These are phyloP conservation scores for Quercus engelmannii DNA, from an alignment of 306 rosid genomes.

Conservation along the genomic window DNA sequence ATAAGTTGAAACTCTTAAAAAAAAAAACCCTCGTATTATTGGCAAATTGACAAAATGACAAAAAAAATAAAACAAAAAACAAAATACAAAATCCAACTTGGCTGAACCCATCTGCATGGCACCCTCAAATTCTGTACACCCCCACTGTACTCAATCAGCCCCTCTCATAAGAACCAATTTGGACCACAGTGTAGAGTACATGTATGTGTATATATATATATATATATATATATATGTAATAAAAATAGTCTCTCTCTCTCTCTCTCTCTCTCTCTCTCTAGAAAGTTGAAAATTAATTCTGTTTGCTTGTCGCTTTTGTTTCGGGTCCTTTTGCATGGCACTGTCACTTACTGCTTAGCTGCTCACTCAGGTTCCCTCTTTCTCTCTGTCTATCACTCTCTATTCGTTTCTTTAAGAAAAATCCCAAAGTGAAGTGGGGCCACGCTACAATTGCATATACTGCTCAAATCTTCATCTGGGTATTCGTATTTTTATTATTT, in stretches of 20 bases:
- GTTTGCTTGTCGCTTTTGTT: conserved; percentile 20
- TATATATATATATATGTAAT: too few relatives aligned
- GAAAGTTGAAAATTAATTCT: conserved; percentile 1
- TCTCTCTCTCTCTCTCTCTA: not conserved
- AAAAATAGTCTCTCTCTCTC: not conserved
- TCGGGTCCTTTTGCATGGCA: conserved; percentile 51
- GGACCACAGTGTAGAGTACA: not conserved
- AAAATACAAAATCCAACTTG: too few relatives aligned
- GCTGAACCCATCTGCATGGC: too few relatives aligned
- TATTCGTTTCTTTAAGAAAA: not conserved
- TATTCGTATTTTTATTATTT: not conserved
- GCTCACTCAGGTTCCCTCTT: not conserved
- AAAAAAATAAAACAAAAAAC: too few relatives aligned
- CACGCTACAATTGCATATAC: not conserved
- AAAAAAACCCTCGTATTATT: accelerated
- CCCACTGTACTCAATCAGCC: too few relatives aligned
- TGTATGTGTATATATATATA: not conserved
- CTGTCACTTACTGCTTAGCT: conserved; percentile 39
- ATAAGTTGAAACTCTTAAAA: too few relatives aligned
- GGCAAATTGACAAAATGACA: too few relatives aligned
- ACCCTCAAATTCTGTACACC: not conserved
- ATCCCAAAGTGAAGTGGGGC: not conserved
- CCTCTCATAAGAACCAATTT: too few relatives aligned
- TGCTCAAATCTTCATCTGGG: conserved; percentile 3
- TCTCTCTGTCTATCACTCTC: not conserved